phyloP scores from a whole-genome alignment of 2,329 filamentous ascomycete species.

The Fusarium tanahbumbuense region DNA sequence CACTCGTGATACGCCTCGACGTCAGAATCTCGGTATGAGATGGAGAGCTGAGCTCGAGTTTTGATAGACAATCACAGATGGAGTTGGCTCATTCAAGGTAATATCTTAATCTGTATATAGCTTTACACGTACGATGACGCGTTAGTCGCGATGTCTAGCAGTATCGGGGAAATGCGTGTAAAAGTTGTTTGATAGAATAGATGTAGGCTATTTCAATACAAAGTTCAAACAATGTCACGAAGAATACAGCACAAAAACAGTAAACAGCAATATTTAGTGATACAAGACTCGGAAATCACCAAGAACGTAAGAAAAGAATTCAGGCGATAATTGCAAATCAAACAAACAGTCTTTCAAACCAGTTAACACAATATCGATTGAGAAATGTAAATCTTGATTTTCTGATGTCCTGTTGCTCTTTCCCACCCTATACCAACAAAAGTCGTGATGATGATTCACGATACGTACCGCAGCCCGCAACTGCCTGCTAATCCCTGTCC shows the following conservation, averaged over 20 bases:
- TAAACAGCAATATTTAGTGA: neutral
- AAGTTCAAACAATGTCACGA: neutral
- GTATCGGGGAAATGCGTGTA: rapidly evolving
- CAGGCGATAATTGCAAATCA: neutral
- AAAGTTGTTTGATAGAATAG: neutral
- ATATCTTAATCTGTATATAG: rapidly evolving
- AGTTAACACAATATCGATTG: neutral
- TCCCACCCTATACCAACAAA: conserved; percentile 25
- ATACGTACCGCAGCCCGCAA: neutral
- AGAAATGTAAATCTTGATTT: neutral
- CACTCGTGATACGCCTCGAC: conserved; percentile 18
- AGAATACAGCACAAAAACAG: neutral
- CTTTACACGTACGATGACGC: neutral
- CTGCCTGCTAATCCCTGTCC: conserved; percentile 5
- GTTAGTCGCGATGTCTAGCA: neutral
- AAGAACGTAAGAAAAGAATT: neutral
- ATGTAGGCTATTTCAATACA: rapidly evolving
- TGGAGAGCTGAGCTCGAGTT: conserved; percentile 8
- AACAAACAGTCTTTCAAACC: neutral
- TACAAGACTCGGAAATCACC: neutral
- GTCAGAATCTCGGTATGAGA: conserved; percentile 3
- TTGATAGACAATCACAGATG: neutral
- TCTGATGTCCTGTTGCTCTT: neutral
- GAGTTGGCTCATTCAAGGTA: neutral
- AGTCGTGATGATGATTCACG: neutral